A percentile compares a stretch with the other conserved stretches of the same genome.
phyloP scores from a whole-genome alignment of 768 basidiomycete species.

The Tephrocybe sp. region DNA sequence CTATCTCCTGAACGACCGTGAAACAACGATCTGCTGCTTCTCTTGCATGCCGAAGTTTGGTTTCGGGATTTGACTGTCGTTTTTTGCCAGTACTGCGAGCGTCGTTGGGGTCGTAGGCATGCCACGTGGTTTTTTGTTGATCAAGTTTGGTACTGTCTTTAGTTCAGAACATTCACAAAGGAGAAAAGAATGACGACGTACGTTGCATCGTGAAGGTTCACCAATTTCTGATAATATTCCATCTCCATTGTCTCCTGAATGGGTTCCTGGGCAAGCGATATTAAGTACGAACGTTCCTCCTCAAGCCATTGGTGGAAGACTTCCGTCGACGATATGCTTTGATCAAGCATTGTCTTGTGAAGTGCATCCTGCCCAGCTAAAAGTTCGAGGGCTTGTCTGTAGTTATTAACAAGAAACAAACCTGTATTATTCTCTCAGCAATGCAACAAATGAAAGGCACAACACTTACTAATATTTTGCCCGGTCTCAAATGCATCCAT shows the following conservation, averaged over 20 bases:
- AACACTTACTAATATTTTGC: conserved; percentile 8
- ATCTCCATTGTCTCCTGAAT: conserved; percentile 1
- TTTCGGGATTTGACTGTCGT: background rate
- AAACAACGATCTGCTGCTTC: too few relatives aligned
- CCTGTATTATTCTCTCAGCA: background rate
- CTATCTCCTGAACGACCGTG: conserved; percentile 8
- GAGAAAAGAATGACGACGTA: too few relatives aligned
- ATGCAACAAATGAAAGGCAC: background rate
- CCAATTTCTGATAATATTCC: conserved; percentile 3
- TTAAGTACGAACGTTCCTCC: conserved; percentile 2
- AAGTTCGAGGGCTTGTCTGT: conserved; percentile 1
- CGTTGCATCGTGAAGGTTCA: background rate
- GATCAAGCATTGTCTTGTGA: conserved; percentile 1
- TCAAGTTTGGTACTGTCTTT: too few relatives aligned
- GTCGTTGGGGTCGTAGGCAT: background rate
- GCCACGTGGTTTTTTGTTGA: background rate
- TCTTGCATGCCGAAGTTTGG: background rate
- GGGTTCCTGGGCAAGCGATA: background rate
- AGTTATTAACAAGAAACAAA: conserved; percentile 5
- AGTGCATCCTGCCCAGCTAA: background rate
- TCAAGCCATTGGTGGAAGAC: conserved; percentile 3
- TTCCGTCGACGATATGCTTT: background rate
- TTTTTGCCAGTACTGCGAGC: background rate
- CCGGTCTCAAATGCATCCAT: conserved; percentile 8
- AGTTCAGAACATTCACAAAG: too few relatives aligned